Evolutionary conservation across 2,329 filamentous ascomycete species (phyloP).

Genomic region (Aspergillus neoniger): DNA sequence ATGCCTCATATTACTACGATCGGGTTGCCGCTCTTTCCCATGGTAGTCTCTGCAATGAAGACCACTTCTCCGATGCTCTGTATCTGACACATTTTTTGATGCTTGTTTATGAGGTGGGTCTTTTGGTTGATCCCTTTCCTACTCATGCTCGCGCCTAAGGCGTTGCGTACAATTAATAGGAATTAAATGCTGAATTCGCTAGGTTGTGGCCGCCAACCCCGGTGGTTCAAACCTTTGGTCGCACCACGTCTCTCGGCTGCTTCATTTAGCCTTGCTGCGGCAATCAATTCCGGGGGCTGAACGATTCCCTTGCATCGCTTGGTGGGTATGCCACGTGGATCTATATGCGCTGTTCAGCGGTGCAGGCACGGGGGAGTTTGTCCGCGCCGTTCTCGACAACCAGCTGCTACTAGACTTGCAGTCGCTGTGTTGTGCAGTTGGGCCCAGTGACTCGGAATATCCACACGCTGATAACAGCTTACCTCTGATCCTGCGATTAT

Average conservation of each 20-base stretch:
- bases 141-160: conserved; percentile 5
- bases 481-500: conserved; percentile 46
- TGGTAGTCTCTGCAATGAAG: conserved; percentile 46
- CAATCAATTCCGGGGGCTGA: conserved; percentile 48
- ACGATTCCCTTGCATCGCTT: conserved; percentile 54
- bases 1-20: conserved; percentile 58
- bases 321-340: conserved; percentile 58
- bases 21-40: conserved; percentile 54
- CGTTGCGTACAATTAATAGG: not conserved
- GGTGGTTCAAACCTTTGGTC: conserved; percentile 55
- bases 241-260: conserved; percentile 55
- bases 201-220: conserved; percentile 51
- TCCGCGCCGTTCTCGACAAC: conserved; percentile 50
- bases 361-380: conserved; percentile 53
- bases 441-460: conserved; percentile 36
- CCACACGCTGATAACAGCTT: conserved; percentile 43
- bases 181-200: conserved; percentile 7
- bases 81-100: conserved; percentile 60
- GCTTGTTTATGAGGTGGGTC: conserved; percentile 57
- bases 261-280: conserved; percentile 53
- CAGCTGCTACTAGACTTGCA: conserved; percentile 50
- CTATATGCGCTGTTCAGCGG: conserved; percentile 58
- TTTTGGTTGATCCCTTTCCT: not conserved
- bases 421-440: conserved; percentile 41
- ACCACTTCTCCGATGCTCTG: conserved; percentile 58